Evolutionary conservation across 139 green algal genomes (phyloP).

Genomic region (Micractinium sp.): DNA sequence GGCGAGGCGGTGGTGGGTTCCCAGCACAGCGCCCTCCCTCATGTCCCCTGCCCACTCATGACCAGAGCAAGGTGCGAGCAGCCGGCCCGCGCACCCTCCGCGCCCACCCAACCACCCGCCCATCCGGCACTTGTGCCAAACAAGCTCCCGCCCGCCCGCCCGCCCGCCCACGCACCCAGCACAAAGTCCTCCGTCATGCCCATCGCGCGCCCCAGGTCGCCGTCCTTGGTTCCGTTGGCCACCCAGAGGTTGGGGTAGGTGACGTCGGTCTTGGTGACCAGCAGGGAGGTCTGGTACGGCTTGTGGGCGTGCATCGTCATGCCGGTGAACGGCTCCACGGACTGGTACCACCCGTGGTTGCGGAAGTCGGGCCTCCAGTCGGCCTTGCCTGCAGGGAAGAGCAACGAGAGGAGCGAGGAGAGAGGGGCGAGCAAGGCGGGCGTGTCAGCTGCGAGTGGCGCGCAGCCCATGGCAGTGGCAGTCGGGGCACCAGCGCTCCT

Average conservation of each 20-base stretch:
- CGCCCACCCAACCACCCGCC: too few relatives aligned
- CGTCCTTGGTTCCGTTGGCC: background rate
- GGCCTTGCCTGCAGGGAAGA: background rate
- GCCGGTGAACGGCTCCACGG: slow-evolving; percentile 45
- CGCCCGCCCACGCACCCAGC: too few relatives aligned
- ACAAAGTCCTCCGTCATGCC: slow-evolving; percentile 29
- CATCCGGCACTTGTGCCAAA: too few relatives aligned
- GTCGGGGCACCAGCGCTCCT: background rate
- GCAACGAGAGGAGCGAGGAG: background rate
- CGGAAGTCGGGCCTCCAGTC: slow-evolving; percentile 17
- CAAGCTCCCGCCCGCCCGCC: too few relatives aligned
- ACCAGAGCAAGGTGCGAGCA: too few relatives aligned
- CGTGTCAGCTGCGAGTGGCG: too few relatives aligned
- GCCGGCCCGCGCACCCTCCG: too few relatives aligned
- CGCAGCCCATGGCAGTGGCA: background rate
- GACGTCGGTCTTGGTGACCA: slow-evolving; percentile 29
- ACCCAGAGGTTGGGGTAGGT: slow-evolving; percentile 51
- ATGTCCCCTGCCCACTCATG: too few relatives aligned
- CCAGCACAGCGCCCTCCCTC: too few relatives aligned
- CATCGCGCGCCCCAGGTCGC: background rate
- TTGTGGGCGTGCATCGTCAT: slow-evolving; percentile 43
- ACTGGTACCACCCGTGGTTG: slow-evolving; percentile 38
- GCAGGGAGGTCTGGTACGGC: slow-evolving; percentile 34
- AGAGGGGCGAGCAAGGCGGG: background rate
- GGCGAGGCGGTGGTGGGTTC: too few relatives aligned